phyloP scores from a whole-genome alignment of 1,284 basidiomycete genomes.

The Macrocystidia cucumis region DNA sequence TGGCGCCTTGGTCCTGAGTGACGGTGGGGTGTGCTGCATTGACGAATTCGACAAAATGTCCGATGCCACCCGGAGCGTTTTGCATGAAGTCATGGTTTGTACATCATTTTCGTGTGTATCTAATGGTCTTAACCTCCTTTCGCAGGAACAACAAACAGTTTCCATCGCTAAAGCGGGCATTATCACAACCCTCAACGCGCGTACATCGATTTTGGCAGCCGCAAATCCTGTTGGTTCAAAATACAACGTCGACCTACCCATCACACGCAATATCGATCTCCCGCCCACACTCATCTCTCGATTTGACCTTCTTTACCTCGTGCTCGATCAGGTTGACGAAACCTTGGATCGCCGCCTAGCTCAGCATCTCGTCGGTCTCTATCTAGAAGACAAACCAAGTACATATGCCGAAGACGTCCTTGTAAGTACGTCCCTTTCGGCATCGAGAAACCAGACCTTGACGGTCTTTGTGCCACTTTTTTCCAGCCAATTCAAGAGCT shows the following conservation, averaged over 20 bases:
- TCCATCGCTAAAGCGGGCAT: conserved; percentile 99
- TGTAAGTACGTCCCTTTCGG: conserved; percentile 65
- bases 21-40: conserved; percentile 99
- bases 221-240: conserved; percentile 96
- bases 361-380: conserved; percentile 96
- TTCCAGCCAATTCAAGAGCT: conserved; percentile 86
- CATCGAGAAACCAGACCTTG: conserved; percentile 93
- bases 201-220: conserved; percentile 96
- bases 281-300: conserved; percentile 99
- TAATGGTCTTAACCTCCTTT: too few relatives aligned
- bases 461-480: conserved; percentile 94
- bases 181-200: conserved; percentile 96
- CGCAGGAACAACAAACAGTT: conserved; percentile 99
- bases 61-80: conserved; percentile 95
- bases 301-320: conserved; percentile 98
- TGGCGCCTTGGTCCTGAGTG: conserved; percentile 98
- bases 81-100: conserved; percentile 99
- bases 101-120: too few relatives aligned
- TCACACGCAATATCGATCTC: conserved; percentile 97
- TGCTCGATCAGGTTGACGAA: conserved; percentile 96
- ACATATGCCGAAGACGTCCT: conserved; percentile 91
- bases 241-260: conserved; percentile 92
- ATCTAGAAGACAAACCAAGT: conserved; percentile 92
- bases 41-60: conserved; percentile 99
- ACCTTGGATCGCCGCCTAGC: conserved; percentile 91